Base-by-base conservation (phyloP, 2,329 filamentous ascomycete species). In the Fusarium sp. region DNA sequence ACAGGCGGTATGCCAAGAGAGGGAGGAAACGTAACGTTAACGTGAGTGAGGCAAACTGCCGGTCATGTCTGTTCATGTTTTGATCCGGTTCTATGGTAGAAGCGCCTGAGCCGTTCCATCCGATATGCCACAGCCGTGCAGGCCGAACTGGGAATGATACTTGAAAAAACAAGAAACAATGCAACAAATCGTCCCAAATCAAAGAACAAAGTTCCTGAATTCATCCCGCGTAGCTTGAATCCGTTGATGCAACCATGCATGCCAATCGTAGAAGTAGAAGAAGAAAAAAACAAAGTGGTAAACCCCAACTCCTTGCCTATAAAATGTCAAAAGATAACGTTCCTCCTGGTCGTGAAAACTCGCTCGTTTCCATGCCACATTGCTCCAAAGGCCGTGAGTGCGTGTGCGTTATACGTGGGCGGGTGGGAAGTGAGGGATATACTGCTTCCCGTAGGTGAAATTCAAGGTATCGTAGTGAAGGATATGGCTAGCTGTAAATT, bases 241-340 rank as follows among this genome's bases (percentile, higher is more conserved):
- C 71, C 69, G 46, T 68, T 63, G 63, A 73, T 76, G 69, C 73
- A 70, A 56, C 65, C 75, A 71, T 74, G 61, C 68, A 65, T 70
- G 55, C 62, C 50, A 62, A 65, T 54, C 66, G 49, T 76, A 75
- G 60, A 46, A 60, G 41, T 46, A 54, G 36, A 62, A 29, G 52
- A 47, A 59, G 65, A 62, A 64, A 56, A 38, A 63, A 29, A 59
- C 22, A 65, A 76, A 56, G 60, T 52, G 54, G 35, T 62, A 25
- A 47, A 33, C 71, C 70, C 71, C 63, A 73, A 73, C 71, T 73
- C 71, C 71, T 49, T 73, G 71, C 71, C 67, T 73, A 54, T 58
- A 71, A 67, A 70, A 64, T 66, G 39, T 55, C 57, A 62, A 68
- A 73, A 71, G 46, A 57, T 64, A 71, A 73, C 18, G 41, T 61